A percentile compares a stretch with the other conserved stretches of the same genome.
phyloP scores from a whole-genome alignment of 768 basidiomycete species.

The Xanthoconium stramineum region DNA sequence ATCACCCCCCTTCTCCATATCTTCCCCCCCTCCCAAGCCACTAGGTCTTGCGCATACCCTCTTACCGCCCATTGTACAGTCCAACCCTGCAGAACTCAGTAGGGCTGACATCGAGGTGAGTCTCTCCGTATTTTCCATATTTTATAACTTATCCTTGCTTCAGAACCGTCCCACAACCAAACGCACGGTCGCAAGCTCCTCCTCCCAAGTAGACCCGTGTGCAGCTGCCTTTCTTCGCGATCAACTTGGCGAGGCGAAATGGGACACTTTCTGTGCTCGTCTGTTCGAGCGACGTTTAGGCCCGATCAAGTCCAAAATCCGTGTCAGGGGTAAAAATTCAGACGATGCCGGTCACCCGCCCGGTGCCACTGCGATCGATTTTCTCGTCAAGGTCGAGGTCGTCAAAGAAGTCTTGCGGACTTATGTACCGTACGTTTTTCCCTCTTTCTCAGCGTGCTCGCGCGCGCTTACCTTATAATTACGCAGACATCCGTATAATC shows the following conservation, averaged over 20 bases:
- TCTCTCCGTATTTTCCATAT: not conserved
- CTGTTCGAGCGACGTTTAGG: slow-evolving; percentile 45
- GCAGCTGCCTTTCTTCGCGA: slow-evolving; percentile 46
- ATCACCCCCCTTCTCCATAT: slow-evolving; percentile 14
- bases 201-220: slow-evolving; percentile 38
- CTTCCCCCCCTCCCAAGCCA: slow-evolving; percentile 24
- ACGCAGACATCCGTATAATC: slow-evolving; percentile 50
- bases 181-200: slow-evolving; percentile 18
- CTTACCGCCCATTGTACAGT: slow-evolving; percentile 32
- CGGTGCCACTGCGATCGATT: slow-evolving; percentile 46
- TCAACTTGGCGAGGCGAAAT: slow-evolving; percentile 41
- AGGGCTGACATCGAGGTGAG: slow-evolving; percentile 26
- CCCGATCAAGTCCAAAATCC: slow-evolving; percentile 36
- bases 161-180: slow-evolving; percentile 30
- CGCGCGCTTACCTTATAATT: slow-evolving; percentile 23
- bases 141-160: slow-evolving; percentile 9
- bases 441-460: slow-evolving; percentile 1
- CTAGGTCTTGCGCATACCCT: slow-evolving; percentile 28
- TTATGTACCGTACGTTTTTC: slow-evolving; percentile 44
- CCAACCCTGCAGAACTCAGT: slow-evolving; percentile 29
- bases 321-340: slow-evolving; percentile 29
- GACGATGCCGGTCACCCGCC: slow-evolving; percentile 27
- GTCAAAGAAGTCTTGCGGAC: slow-evolving; percentile 48
- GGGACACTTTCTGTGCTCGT: slow-evolving; percentile 45
- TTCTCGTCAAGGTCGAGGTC: slow-evolving; percentile 51